Evolutionary conservation across 1,284 basidiomycete genomes (phyloP), one percentile per base, ranked within the genome.

Genomic region (Gymnopus androsaceus): DNA sequence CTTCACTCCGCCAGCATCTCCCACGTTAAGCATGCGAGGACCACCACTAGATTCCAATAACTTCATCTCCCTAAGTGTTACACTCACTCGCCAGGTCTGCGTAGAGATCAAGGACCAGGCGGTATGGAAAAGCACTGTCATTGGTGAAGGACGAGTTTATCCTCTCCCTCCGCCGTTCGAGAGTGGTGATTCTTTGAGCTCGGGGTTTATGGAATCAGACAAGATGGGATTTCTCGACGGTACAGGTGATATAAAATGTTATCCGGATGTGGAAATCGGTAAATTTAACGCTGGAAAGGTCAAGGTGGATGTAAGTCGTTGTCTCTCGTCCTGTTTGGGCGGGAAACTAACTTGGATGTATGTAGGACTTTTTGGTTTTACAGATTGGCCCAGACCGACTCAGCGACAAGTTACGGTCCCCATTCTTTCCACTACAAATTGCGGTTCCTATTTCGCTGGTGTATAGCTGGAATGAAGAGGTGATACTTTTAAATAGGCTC

Each of bases 101-200:
- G 57, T 59, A 17, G 55, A 59, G 23, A 45, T 59, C 9, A 42
- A 45, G 2, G 55, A 53, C 4, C 38, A 52, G 21, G 45, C 47
- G 31, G 47, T 42, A 7, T 58, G 55, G 46, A 38, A 58, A 11
- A 58, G 55, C 14, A 23, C 25, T 9, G 55, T 55, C 15, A 56
- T 61, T 21, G 59, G 59, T 5, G 41, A 55, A 36, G 61, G 54
- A 3, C 47, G 36, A 9, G 11, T 63, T 14, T 41, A 52, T 15
- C 42, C 61, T n/a, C 40, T 61, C 11, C 61, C 62, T 21, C 64
- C 64, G 12, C 33, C 52, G 6, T 55, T 58, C 17, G 38, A 45
- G 15, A n/a, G 41, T 25, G 6, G 15, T 8, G 8, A 27, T n/a
- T 27, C 6, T 31, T 34, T 23, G 15, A 40, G 30, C 30, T 36